phyloP scores from a whole-genome alignment of 352 stramenopile species.

The Phytophthora litchii region DNA sequence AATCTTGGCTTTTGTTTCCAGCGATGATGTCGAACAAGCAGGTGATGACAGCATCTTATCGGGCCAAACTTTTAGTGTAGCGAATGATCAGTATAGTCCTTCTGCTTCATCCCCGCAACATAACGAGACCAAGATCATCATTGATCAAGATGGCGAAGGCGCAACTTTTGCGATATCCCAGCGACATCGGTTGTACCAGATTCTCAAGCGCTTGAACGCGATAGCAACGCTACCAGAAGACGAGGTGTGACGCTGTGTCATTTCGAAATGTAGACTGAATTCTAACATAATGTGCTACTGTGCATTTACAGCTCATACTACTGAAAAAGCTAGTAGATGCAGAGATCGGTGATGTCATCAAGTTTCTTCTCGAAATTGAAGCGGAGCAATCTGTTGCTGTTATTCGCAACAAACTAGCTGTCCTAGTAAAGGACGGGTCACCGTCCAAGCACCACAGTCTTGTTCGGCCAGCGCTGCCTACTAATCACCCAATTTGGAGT shows the following conservation, averaged over 20 bases:
- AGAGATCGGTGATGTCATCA: constrained; percentile 75
- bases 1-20: constrained; percentile 17
- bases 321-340: constrained; percentile 79
- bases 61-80: background rate
- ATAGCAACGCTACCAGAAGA: constrained; percentile 60
- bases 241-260: constrained; percentile 40
- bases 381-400: constrained; percentile 32
- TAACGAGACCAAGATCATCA: constrained; percentile 64
- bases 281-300: constrained; percentile 17
- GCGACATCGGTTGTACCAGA: constrained; percentile 64
- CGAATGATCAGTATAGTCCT: background rate
- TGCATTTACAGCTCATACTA: constrained; percentile 45
- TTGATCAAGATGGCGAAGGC: constrained; percentile 41
- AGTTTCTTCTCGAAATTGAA: constrained; percentile 59
- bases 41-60: background rate
- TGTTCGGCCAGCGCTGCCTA: constrained; percentile 33
- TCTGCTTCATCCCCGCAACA: constrained; percentile 29
- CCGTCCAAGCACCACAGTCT: constrained; percentile 57
- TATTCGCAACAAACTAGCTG: constrained; percentile 41
- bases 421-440: constrained; percentile 56
- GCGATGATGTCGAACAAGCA: background rate
- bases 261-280: background rate
- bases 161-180: constrained; percentile 55
- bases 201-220: constrained; percentile 60
- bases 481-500: constrained; percentile 52